Conservation (phyloP, 352 stramenopile genomes). For the Pythium brachiatum region DNA sequence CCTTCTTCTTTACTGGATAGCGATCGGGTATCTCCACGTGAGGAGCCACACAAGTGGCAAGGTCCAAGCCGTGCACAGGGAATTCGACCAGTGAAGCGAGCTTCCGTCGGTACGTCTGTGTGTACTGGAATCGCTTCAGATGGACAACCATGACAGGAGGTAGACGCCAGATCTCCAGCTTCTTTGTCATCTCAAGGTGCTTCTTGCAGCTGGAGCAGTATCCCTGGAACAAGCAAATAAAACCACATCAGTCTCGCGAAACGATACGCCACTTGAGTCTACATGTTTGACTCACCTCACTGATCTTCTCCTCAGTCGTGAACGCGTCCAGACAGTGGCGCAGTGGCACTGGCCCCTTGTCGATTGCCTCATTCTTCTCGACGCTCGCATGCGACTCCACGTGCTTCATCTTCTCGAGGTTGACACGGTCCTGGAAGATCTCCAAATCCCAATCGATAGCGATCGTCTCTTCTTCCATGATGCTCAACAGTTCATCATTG, state of each 20-base stretch:
- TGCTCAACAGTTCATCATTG: conserved; percentile 65
- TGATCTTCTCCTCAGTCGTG: conserved; percentile 86
- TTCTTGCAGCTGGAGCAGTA: conserved; percentile 97
- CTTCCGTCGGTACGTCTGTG: conserved; percentile 88
- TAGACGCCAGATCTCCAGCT: conserved; percentile 96
- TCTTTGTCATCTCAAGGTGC: conserved; percentile 97
- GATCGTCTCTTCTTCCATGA: conserved; percentile 85
- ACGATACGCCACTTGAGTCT: background rate
- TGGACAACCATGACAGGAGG: conserved; percentile 98
- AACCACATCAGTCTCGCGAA: background rate
- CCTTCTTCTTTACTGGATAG: conserved; percentile 62
- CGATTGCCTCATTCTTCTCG: conserved; percentile 81
- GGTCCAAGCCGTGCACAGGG: conserved; percentile 93
- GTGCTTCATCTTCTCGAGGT: conserved; percentile 85
- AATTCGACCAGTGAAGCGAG: conserved; percentile 94
- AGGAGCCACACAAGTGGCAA: conserved; percentile 87
- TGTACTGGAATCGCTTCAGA: conserved; percentile 99
- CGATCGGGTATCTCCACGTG: conserved; percentile 77
- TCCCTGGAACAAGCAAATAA: conserved; percentile 32
- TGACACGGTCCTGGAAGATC: conserved; percentile 80
- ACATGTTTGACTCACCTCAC: conserved; percentile 34
- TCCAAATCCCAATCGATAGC: conserved; percentile 85
- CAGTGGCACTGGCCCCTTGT: conserved; percentile 85
- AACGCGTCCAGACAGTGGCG: conserved; percentile 83
- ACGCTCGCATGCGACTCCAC: conserved; percentile 79